A percentile compares a stretch with the other conserved stretches of the same genome.
Evolutionary conservation across 1,284 basidiomycete genomes (phyloP).

Genomic region (Cronartium ribicola): DNA sequence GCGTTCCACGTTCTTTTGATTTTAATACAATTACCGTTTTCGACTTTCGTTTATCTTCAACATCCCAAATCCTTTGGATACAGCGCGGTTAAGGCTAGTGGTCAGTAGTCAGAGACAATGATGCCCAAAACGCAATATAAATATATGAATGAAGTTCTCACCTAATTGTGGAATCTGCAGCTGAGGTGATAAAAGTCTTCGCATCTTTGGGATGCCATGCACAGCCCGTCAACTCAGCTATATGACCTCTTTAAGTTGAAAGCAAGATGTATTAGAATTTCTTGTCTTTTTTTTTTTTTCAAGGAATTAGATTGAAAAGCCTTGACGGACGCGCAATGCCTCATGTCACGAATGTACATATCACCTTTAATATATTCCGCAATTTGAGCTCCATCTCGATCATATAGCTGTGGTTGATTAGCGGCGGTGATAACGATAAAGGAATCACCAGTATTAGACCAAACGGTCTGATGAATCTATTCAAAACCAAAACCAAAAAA

Average conservation of each 20-base stretch:
- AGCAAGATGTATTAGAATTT: background rate
- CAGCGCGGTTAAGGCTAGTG: conserved; percentile 8
- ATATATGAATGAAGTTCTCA: conserved; percentile 51
- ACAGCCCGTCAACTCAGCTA: conserved; percentile 82
- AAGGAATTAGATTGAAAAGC: background rate
- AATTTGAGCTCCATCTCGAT: conserved; percentile 72
- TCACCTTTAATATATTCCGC: conserved; percentile 89
- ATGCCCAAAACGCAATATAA: conserved; percentile 13
- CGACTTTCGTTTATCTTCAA: conserved; percentile 79
- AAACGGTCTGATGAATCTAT: conserved; percentile 82
- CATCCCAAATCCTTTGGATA: conserved; percentile 77
- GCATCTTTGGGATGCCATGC: conserved; percentile 83
- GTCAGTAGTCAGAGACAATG: conserved; percentile 26
- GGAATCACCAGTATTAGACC: conserved; percentile 75
- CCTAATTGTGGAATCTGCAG: conserved; percentile 92
- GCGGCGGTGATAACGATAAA: conserved; percentile 85
- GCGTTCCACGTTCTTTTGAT: conserved; percentile 88
- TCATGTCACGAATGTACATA: conserved; percentile 97
- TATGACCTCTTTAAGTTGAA: conserved; percentile 69
- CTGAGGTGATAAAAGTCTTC: conserved; percentile 79
- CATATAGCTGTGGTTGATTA: conserved; percentile 78
- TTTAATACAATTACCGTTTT: conserved; percentile 92
- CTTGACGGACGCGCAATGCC: conserved; percentile 73
- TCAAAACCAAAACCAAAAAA: background rate
- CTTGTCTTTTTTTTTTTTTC: background rate